Conservation (phyloP, 768 basidiomycete genomes). For the Naematelia aurantialba region DNA sequence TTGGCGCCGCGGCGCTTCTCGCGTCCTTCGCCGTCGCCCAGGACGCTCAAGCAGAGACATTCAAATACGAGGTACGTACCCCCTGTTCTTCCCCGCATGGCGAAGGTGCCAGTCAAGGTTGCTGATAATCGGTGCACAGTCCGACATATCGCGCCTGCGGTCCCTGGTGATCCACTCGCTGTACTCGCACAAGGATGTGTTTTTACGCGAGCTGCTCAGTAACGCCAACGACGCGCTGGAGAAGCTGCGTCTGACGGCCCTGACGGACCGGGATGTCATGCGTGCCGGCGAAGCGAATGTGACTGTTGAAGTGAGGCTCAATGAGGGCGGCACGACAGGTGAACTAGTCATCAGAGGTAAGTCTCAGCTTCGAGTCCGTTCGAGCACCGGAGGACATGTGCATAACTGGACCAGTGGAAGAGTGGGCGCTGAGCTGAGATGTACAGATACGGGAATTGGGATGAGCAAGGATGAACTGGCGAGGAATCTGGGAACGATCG, state of each 20-base stretch:
- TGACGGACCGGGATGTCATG: constrained; percentile 72
- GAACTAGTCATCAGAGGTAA: constrained; percentile 70
- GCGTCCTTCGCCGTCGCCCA: constrained; percentile 3
- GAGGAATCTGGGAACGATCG: constrained; percentile 84
- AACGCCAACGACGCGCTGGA: constrained; percentile 87
- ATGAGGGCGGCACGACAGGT: constrained; percentile 63
- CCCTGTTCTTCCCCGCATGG: neutral
- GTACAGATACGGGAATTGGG: constrained; percentile 86
- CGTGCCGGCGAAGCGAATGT: constrained; percentile 73
- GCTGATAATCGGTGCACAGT: constrained; percentile 55
- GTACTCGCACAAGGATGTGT: constrained; percentile 53
- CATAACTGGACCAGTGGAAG: neutral
- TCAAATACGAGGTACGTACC: constrained; percentile 34
- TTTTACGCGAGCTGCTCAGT: constrained; percentile 61
- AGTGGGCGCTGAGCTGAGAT: neutral
- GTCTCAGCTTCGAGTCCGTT: no score
- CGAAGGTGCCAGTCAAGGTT: neutral
- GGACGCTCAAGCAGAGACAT: constrained; percentile 25
- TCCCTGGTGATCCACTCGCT: constrained; percentile 79
- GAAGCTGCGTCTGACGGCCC: constrained; percentile 77
- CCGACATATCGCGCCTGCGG: constrained; percentile 85
- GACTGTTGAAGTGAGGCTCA: constrained; percentile 72
- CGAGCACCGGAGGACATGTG: neutral
- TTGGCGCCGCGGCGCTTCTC: neutral
- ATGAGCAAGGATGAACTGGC: constrained; percentile 90